phyloP scores from a whole-genome alignment of 805 yeast genomes.

The Zygotorulaspora florentina region DNA sequence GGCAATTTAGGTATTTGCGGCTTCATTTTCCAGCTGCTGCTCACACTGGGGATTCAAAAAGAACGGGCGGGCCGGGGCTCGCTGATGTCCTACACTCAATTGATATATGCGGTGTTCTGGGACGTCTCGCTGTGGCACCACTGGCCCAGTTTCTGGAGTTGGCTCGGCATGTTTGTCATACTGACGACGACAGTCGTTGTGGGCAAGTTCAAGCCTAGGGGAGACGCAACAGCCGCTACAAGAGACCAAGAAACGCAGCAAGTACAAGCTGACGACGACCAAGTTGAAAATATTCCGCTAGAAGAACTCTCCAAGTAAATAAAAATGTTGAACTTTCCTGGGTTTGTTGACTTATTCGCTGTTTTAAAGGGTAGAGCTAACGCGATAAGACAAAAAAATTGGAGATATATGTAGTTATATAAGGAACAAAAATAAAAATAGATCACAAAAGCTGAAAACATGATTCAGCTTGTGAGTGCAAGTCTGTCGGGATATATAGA shows the following conservation, averaged over 20 bases:
- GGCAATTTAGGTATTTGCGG: constrained; percentile 67
- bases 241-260: not conserved
- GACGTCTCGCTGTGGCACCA: constrained; percentile 70
- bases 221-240: not conserved
- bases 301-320: not conserved
- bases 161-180: constrained; percentile 66
- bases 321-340: not conserved
- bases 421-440: too few relatives aligned
- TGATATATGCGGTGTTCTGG: constrained; percentile 74
- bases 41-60: constrained; percentile 79
- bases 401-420: not conserved
- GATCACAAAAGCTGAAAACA: too few relatives aligned
- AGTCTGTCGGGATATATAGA: not conserved
- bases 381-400: not conserved
- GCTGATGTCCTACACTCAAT: constrained; percentile 68
- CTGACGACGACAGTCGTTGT: constrained; percentile 60
- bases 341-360: not conserved
- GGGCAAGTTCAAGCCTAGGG: constrained; percentile 46
- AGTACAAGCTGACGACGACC: not conserved
- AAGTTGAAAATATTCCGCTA: constrained; percentile 3
- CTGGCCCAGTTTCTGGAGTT: constrained; percentile 63
- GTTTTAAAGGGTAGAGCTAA: not conserved
- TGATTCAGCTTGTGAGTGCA: too few relatives aligned
- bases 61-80: constrained; percentile 75
- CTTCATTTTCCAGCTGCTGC: constrained; percentile 71